A percentile compares a stretch with the other conserved stretches of the same genome.
phyloP scores from a whole-genome alignment of 352 stramenopile species.

The Globisporangium nunn region DNA sequence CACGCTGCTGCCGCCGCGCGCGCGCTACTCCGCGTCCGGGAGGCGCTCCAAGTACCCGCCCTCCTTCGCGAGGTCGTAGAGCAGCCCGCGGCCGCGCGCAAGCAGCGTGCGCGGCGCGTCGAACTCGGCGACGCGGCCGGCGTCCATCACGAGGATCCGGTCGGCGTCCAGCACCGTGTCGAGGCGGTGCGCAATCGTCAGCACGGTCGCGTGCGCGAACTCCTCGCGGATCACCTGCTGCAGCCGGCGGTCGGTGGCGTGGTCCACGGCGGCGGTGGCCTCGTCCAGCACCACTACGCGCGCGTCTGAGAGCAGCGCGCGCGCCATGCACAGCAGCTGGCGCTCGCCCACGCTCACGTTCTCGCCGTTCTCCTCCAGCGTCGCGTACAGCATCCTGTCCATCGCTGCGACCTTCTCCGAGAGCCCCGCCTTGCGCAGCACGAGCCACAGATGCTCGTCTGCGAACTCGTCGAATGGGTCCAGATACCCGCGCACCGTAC shows the following conservation, averaged over 20 bases:
- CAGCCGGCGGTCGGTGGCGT: slow-evolving; percentile 66
- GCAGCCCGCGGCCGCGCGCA: slow-evolving; percentile 19
- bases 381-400: slow-evolving; percentile 48
- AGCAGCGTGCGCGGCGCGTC: slow-evolving; percentile 71
- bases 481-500: slow-evolving; percentile 70
- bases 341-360: slow-evolving; percentile 94
- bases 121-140: slow-evolving; percentile 85
- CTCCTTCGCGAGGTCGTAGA: slow-evolving; percentile 36
- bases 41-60: slow-evolving; percentile 35
- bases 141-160: slow-evolving; percentile 93
- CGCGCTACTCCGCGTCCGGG: not conserved
- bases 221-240: slow-evolving; percentile 77
- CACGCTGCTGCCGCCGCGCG: too few relatives aligned
- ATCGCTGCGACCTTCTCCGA: slow-evolving; percentile 56
- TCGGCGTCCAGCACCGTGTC: slow-evolving; percentile 97
- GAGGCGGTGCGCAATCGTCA: slow-evolving; percentile 96
- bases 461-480: slow-evolving; percentile 60
- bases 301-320: slow-evolving; percentile 90
- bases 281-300: slow-evolving; percentile 85
- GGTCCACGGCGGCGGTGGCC: slow-evolving; percentile 71
- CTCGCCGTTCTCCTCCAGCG: slow-evolving; percentile 83
- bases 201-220: slow-evolving; percentile 90
- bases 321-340: slow-evolving; percentile 95
- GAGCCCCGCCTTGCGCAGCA: slow-evolving; percentile 16
- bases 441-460: slow-evolving; percentile 61